Base-by-base conservation (phyloP, 768 basidiomycete species). In the Rhodotorula paludigena region DNA sequence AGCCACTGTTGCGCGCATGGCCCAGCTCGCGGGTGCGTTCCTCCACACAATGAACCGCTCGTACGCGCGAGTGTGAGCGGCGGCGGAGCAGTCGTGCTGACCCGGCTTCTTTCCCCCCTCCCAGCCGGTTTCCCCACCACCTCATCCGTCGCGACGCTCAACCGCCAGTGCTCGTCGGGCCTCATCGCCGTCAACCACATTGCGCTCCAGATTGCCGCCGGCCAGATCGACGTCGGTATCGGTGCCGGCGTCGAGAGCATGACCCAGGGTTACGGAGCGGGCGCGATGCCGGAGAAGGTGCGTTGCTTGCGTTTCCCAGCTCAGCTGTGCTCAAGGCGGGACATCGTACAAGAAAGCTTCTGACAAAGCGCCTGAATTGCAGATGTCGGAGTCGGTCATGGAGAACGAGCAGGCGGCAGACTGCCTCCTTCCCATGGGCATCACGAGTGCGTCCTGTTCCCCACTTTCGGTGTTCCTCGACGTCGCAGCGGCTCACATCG, bases 111-210 rank as follows among this genome's bases (percentile, higher is more conserved):
- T 42, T n/a, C 52, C n/a, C 21, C 1, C 1, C 39, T 14, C 48
- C 85, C 89, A 41, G 90, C 92, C 35, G 92, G 92, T 20, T 88
- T 96, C 71, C 94, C 92, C 5, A 83, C 87, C 61, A 81, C 86
- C 69, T 87, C 91, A 21, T 88, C 93, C n/a, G 83, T 97, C 69
- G 89, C 89, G 30, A 88, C 89, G 18, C 85, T 97, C 60, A 99
- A 99, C 78, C 83, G 94, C 63, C 84, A 98, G 57, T 99, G 94
- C 79, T 89, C 92, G 4, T 93, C 92, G 0, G 92, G 93, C 32
- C 82, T 98, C 56, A 90, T 93, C 84, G 88, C 94, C n/a, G 87
- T 98, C 68, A 86, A 89, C 65, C 79, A 82, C 76, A 89, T 98
- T 57, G 91, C 92, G 25, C 88, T 94, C 77, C 84, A 88, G 63